Evolutionary conservation across 805 yeast species (phyloP), one percentile per base, ranked within the genome.

Genomic region (Brettanomyces naardenensis): DNA sequence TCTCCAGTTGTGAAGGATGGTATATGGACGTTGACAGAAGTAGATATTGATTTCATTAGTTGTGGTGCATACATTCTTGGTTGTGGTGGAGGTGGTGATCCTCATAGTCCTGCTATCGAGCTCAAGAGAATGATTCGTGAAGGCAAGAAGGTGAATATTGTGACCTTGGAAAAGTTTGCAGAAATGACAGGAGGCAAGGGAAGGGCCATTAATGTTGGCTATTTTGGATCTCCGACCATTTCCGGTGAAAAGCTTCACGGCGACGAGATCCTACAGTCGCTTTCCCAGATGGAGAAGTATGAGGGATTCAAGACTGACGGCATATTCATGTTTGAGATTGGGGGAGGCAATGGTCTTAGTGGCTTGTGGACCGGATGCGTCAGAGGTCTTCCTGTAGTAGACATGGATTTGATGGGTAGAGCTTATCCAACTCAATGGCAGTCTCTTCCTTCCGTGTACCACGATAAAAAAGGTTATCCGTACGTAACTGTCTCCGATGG

Each of bases 31-130:
- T 36, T 68, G 18, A 53, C 64, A 4, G 71, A 59, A 42, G 52
- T 50, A 3, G 75, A 70, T 49, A 42, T 69, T 56, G 73, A 68
- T 25, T 59, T 59, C 40, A 43, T 70, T 13, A 48, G 62, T 22
- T 58, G 65, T 34, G 76, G 75, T n/a, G 51, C 64, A 19, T 46
- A 69, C 44, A 66, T 69, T 37, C 56, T 70, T 3, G 75, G 75
- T 5, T 65, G 70, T 49, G 75, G 75, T 3, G 75, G 75, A 11
- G 75, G 75, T 23, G 75, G 75, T 30, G 59, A 61, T 31, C 41
- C 73, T 21, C 61, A 65, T 47, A 52, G 67, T 5, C 44, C 49
- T 13, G 62, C 44, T 32, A 51, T 68, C 5, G 64, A 59, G 33
- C 39, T 58, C 3, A 52, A 63, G 35, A 59, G 57, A 36, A 39